Evolutionary conservation across 805 yeast genomes (phyloP).

Genomic region (Babjeviella inositovora): DNA sequence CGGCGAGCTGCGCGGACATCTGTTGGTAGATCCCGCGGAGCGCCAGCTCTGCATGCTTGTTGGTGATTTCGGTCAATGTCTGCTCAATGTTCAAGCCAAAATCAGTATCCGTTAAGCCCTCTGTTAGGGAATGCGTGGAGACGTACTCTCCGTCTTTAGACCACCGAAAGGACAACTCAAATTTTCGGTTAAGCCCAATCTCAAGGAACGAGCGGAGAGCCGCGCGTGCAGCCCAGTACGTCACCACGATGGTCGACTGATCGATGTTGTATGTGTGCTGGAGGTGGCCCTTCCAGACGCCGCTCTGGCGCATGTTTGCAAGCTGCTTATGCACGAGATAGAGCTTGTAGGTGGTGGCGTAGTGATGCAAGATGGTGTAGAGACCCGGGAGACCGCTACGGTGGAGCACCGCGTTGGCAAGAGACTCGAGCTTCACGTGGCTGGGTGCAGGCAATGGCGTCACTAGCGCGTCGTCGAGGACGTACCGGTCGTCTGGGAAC

Average conservation of each 20-base stretch:
- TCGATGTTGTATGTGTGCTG: slow-evolving; percentile 42
- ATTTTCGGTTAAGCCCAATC: slow-evolving; percentile 28
- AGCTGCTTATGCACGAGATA: slow-evolving; percentile 44
- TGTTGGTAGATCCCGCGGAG: slow-evolving; percentile 13
- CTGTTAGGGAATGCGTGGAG: slow-evolving; percentile 14
- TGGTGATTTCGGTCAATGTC: slow-evolving; percentile 18
- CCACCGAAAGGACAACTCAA: slow-evolving; percentile 44
- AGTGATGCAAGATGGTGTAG: slow-evolving; percentile 38
- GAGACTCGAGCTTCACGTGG: slow-evolving; percentile 29
- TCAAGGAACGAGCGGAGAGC: slow-evolving; percentile 38
- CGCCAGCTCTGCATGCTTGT: slow-evolving; percentile 18
- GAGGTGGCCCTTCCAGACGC: slow-evolving; percentile 43
- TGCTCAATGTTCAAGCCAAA: slow-evolving; percentile 12
- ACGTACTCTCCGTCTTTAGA: slow-evolving; percentile 41
- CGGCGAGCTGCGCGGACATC: slow-evolving; percentile 9
- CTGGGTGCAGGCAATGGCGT: slow-evolving; percentile 12
- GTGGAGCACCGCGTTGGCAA: slow-evolving; percentile 34
- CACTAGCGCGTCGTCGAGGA: slow-evolving; percentile 8
- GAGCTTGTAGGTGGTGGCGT: slow-evolving; percentile 49
- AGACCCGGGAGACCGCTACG: slow-evolving; percentile 30
- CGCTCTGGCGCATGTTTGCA: slow-evolving; percentile 25
- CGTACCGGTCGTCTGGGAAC: slow-evolving; percentile 15
- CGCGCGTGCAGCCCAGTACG: slow-evolving; percentile 46
- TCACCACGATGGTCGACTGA: slow-evolving; percentile 32
- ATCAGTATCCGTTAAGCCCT: slow-evolving; percentile 12